Evolutionary conservation across 73 alveolate genomes (phyloP).

Genomic region (Paramecium tetraurelia): DNA sequence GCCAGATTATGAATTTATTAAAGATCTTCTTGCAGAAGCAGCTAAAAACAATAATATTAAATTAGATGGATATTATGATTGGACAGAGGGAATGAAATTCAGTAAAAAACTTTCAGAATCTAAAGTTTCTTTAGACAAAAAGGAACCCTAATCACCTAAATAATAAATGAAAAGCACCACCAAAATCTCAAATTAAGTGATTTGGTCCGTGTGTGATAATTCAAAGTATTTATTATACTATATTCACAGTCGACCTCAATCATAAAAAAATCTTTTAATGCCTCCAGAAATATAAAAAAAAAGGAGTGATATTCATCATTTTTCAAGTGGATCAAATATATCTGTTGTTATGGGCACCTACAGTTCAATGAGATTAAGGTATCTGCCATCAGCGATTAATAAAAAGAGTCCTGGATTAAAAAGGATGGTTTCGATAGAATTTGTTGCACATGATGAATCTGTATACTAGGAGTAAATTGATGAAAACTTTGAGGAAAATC

Average conservation of each 20-base stretch:
- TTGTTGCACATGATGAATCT: neutral
- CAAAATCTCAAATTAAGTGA: neutral
- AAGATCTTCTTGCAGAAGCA: neutral
- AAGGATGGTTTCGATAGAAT: conserved; percentile 2
- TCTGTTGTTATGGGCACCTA: neutral
- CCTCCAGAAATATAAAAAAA: neutral
- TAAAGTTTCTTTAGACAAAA: neutral
- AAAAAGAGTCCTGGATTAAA: neutral
- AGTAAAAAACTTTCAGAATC: neutral
- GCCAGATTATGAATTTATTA: conserved; percentile 24
- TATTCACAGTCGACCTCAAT: neutral
- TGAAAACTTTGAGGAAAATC: neutral
- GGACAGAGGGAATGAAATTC: neutral
- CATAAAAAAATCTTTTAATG: neutral
- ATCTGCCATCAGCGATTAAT: neutral
- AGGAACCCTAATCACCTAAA: neutral
- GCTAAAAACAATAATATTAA: neutral
- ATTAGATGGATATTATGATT: conserved; percentile 28
- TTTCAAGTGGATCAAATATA: neutral
- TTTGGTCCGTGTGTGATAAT: neutral
- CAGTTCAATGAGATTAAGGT: neutral
- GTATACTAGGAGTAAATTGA: neutral
- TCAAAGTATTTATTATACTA: neutral
- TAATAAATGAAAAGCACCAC: neutral
- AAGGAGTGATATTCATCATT: neutral